A percentile compares a stretch with the other conserved stretches of the same genome.
Evolutionary conservation across 2,329 filamentous ascomycete species (phyloP).

Genomic region (Arthrobotrys iridis): DNA sequence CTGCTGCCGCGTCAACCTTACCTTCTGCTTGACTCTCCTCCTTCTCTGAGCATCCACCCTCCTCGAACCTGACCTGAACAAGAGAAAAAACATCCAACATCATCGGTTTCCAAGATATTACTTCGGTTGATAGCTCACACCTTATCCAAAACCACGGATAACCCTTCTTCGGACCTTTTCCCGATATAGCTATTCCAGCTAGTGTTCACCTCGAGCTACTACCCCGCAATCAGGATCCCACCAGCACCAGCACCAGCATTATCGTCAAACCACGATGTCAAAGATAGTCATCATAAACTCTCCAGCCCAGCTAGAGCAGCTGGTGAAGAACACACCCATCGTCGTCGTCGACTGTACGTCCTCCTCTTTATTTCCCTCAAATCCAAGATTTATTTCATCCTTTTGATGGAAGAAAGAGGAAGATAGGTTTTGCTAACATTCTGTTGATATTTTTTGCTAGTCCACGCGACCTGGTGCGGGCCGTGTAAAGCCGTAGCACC

Average conservation of each 20-base stretch:
- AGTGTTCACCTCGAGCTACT: neutral
- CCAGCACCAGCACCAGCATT: neutral
- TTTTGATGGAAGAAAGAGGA: slow-evolving; percentile 20
- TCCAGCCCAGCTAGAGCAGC: slow-evolving; percentile 71
- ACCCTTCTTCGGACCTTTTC: neutral
- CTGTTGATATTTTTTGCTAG: slow-evolving; percentile 65
- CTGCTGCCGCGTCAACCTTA: too few species aligned
- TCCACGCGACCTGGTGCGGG: slow-evolving; percentile 87
- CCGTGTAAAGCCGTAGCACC: slow-evolving; percentile 87
- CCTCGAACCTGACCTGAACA: too few species aligned
- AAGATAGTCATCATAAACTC: slow-evolving; percentile 68
- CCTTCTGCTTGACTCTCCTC: too few species aligned
- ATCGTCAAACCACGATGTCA: slow-evolving; percentile 17
- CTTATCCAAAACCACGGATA: too few species aligned
- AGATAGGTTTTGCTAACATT: too few species aligned
- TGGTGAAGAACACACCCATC: slow-evolving; percentile 77
- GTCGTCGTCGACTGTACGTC: slow-evolving; percentile 89
- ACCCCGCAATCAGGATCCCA: neutral
- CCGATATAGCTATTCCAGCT: neutral
- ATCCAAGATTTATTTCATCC: slow-evolving; percentile 12
- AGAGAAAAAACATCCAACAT: too few species aligned
- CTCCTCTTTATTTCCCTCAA: slow-evolving; percentile 55
- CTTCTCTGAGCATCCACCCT: too few species aligned
- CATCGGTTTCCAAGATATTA: too few species aligned
- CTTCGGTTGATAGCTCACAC: too few species aligned